Percentiles rank a stretch among this genome's conserved stretches.
Evolutionary conservation across 352 stramenopile genomes (phyloP).

Genomic region (Globisporangium alternatum): DNA sequence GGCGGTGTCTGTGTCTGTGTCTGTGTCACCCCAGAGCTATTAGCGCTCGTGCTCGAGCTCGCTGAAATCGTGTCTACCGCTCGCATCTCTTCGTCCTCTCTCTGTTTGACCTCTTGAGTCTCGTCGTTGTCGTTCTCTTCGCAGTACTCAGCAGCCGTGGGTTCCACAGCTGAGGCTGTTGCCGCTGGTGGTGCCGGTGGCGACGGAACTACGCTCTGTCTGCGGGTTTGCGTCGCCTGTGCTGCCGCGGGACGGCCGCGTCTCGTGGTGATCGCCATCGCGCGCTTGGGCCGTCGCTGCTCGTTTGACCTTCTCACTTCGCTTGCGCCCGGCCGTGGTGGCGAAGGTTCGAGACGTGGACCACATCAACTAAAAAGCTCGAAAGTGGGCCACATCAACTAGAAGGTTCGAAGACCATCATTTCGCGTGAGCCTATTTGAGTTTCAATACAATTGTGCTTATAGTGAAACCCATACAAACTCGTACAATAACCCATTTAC

Average conservation of each 20-base stretch:
- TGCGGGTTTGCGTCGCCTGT: neutral
- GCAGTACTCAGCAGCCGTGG: neutral
- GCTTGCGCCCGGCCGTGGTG: neutral
- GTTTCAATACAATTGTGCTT: too few relatives aligned
- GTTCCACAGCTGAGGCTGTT: neutral
- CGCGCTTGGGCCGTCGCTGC: neutral
- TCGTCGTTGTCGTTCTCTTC: neutral
- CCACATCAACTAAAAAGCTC: too few relatives aligned
- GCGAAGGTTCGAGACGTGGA: too few relatives aligned
- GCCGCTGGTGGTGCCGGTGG: neutral
- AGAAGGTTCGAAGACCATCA: too few relatives aligned
- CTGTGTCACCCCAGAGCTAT: neutral
- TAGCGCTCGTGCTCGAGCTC: neutral
- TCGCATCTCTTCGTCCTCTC: neutral
- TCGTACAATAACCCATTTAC: too few relatives aligned
- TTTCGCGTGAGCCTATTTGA: too few relatives aligned
- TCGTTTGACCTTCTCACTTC: neutral
- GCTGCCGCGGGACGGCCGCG: neutral
- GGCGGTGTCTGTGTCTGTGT: neutral
- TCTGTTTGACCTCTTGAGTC: neutral
- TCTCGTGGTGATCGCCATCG: slow-evolving; percentile 14
- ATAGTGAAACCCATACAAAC: too few relatives aligned
- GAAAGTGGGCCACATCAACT: too few relatives aligned
- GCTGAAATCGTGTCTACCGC: neutral
- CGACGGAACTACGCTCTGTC: neutral